Evolutionary conservation across 1,284 basidiomycete species (phyloP), one percentile per base, ranked within the genome.

Genomic region (Baeospora myosura): DNA sequence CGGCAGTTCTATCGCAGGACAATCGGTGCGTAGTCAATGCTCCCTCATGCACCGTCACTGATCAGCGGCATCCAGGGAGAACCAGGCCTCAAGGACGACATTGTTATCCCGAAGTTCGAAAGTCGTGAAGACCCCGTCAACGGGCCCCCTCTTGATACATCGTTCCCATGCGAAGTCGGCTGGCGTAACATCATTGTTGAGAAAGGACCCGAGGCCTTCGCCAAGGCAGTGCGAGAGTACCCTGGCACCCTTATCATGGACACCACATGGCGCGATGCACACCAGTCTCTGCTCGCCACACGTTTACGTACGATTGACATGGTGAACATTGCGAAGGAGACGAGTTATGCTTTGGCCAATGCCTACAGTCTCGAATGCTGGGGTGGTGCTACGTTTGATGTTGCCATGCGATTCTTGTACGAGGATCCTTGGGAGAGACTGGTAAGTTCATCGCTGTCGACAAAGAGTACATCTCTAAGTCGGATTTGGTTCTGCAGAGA

Each of bases 121-220:
- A 89, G 86, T 66, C 81, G 76, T 31, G 81, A 87, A 37, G 84
- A 90, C 57, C 80, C 85, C 4, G 57, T 65, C 48, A 77, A 82
- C 59, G 78, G 79, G 5, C 66, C 75, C 24, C 76, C 81, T 5
- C 67, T 96, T 54, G 94, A 98, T 61, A 78, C 86, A 12, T 79
- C 79, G 36, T 62, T 78, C 50, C 89, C 96, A 16, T 96, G 92
- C 68, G 75, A 83, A 52, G 71, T 79, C 33, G 96, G 96, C 45
- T 98, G 96, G 96, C 82, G 96, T 52, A 97, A 97, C 71, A 97
- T 99, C 64, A 96, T 99, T 61, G 87, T 96, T 56, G 91, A 98
- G 65, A 78, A 98, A 53, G 96, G 96, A 34, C 96, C 96, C 21
- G 96, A 94, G 64, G 96, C 91, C 1, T 99, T 99, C 60, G 96